A percentile compares a stretch with the other conserved stretches of the same genome.
phyloP scores from a whole-genome alignment of 2,329 filamentous ascomycete species.

The Lecanoromycetidae sp. region DNA sequence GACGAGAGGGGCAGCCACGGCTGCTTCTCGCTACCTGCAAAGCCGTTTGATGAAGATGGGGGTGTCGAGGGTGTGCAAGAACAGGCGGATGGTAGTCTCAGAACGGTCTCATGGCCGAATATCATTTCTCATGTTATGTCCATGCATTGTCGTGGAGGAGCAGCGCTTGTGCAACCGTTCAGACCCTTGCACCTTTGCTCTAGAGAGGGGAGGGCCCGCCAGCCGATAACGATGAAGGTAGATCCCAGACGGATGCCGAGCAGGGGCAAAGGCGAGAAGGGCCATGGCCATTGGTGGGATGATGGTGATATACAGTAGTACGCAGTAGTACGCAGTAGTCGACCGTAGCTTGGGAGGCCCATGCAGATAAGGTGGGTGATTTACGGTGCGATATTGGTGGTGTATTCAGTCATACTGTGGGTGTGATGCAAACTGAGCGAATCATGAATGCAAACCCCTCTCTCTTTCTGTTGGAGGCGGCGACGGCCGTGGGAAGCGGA shows the following conservation, averaged over 20 bases:
- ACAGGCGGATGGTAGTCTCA: not conserved
- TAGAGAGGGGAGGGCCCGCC: slow-evolving; percentile 4
- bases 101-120: slow-evolving; percentile 3
- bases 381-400: slow-evolving; percentile 5
- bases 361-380: slow-evolving; percentile 12
- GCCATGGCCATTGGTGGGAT: not conserved
- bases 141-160: not conserved
- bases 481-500: slow-evolving; percentile 7
- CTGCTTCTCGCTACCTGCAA: slow-evolving; percentile 6
- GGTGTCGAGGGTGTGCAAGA: not conserved
- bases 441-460: not conserved
- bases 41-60: slow-evolving; percentile 6
- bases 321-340: not conserved
- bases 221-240: slow-evolving; percentile 12
- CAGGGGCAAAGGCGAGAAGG: not conserved
- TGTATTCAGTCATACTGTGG: slow-evolving; percentile 8
- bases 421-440: slow-evolving; percentile 1
- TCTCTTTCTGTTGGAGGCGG: slow-evolving; percentile 6
- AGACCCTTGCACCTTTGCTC: not conserved
- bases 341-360: not conserved
- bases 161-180: not conserved
- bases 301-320: not conserved
- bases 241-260: slow-evolving; percentile 1
- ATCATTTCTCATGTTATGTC: not conserved
- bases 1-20: slow-evolving; percentile 15